Conservation (phyloP, 352 stramenopile genomes). For the Phytophthora cactorum region DNA sequence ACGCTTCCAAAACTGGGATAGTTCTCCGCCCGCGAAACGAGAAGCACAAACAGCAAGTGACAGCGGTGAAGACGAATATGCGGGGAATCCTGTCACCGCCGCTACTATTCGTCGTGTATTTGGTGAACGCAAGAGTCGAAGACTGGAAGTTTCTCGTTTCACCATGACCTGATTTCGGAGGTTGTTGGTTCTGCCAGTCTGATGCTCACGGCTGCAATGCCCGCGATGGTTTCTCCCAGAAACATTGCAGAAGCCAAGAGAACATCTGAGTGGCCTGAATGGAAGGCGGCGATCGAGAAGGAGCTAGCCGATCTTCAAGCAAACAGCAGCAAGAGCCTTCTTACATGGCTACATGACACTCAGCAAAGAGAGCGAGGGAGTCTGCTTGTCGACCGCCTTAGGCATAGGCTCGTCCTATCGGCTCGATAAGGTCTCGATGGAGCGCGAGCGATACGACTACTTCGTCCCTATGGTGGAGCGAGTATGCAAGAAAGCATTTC, state of each 20-base stretch:
- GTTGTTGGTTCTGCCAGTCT: background rate
- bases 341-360: too few species aligned
- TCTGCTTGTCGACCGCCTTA: too few species aligned
- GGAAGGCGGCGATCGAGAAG: background rate
- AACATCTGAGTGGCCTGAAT: background rate
- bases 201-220: background rate
- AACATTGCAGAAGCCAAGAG: background rate
- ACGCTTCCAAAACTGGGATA: background rate
- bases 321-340: background rate
- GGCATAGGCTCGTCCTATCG: too few species aligned
- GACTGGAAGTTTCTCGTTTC: background rate
- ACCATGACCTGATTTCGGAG: background rate
- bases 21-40: background rate
- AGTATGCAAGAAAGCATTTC: too few species aligned
- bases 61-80: background rate
- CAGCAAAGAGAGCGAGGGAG: too few species aligned
- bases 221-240: background rate
- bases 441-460: background rate
- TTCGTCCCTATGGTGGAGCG: background rate
- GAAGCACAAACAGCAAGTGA: background rate
- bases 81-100: background rate
- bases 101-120: background rate
- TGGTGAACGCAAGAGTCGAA: background rate
- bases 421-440: too few species aligned
- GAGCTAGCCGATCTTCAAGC: background rate